Percentiles rank a stretch among this genome's conserved stretches.
Evolutionary conservation across 75 land plant genomes (phyloP).

Genomic region (Selaginella tamariscina): DNA sequence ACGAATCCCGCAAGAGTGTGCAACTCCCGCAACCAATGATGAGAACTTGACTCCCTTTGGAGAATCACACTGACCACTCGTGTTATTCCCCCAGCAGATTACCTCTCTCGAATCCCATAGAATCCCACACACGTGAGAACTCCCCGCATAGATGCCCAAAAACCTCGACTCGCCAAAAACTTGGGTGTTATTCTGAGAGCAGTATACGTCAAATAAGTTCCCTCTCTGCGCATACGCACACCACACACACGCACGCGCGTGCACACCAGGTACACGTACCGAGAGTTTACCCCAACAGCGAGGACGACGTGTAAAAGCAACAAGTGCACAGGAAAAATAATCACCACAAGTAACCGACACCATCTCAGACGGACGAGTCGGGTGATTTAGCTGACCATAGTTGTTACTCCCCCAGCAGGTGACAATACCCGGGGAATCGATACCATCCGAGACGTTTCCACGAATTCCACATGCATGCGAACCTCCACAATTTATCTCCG

Average conservation of each 20-base stretch:
- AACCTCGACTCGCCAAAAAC: not conserved
- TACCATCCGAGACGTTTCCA: not conserved
- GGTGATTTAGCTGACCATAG: not conserved
- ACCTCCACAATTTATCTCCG: not conserved
- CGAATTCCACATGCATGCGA: not conserved
- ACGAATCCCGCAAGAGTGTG: conserved; percentile 51
- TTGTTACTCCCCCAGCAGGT: not conserved
- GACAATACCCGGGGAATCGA: not conserved
- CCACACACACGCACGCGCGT: no score
- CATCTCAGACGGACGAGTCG: not conserved
- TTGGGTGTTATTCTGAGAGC: not conserved
- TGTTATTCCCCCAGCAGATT: conserved; percentile 42
- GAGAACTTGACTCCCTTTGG: conserved; percentile 29
- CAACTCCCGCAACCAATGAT: conserved; percentile 33
- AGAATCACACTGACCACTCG: conserved; percentile 12
- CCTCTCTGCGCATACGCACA: no score
- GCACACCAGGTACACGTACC: no score
- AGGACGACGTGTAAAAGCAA: not conserved
- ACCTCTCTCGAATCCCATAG: conserved; percentile 17
- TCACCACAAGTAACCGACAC: not conserved
- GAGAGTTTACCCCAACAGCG: not conserved
- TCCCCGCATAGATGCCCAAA: conserved; percentile 17
- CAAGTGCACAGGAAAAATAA: not conserved
- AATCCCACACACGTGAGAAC: conserved; percentile 40
- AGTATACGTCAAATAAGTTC: no score